phyloP scores from a whole-genome alignment of 257 asterid genomes.

The Salvia hispanica region DNA sequence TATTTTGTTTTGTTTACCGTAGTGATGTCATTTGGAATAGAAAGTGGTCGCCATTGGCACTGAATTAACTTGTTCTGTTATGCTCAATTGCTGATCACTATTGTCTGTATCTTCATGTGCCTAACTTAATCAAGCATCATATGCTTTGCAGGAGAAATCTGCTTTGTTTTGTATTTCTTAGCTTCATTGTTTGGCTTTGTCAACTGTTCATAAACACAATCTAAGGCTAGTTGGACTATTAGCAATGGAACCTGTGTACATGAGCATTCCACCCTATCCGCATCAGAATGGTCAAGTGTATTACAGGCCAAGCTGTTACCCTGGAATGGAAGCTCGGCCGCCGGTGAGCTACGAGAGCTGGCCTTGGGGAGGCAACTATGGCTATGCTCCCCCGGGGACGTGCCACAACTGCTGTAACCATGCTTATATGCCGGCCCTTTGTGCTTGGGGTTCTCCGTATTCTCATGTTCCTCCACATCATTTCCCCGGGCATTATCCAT shows the following conservation, averaged over 20 bases:
- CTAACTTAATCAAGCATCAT: neutral
- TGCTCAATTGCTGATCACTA: neutral
- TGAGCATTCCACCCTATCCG: conserved; percentile 42
- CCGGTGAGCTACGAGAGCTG: conserved; percentile 38
- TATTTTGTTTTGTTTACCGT: too few relatives aligned
- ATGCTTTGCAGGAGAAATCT: conserved; percentile 3
- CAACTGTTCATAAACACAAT: too few relatives aligned
- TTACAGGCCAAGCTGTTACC: conserved; percentile 35
- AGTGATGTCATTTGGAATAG: neutral
- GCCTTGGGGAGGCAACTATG: conserved; percentile 50
- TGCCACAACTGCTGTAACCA: conserved; percentile 52
- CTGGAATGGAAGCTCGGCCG: conserved; percentile 39
- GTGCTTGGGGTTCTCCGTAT: conserved; percentile 47
- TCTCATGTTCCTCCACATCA: conserved; percentile 39
- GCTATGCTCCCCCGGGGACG: conserved; percentile 34
- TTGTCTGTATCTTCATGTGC: neutral
- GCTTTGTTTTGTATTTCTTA: neutral
- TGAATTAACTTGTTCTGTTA: neutral
- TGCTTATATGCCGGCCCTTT: conserved; percentile 33
- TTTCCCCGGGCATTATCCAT: conserved; percentile 37
- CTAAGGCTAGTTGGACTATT: neutral
- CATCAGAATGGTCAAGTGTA: conserved; percentile 46
- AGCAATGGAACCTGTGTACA: conserved; percentile 42
- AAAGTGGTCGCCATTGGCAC: neutral
- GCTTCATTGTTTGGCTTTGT: neutral